Percentiles rank a stretch among this genome's conserved stretches.
phyloP scores from a whole-genome alignment of 768 basidiomycete species.

The Lactarius sp. region DNA sequence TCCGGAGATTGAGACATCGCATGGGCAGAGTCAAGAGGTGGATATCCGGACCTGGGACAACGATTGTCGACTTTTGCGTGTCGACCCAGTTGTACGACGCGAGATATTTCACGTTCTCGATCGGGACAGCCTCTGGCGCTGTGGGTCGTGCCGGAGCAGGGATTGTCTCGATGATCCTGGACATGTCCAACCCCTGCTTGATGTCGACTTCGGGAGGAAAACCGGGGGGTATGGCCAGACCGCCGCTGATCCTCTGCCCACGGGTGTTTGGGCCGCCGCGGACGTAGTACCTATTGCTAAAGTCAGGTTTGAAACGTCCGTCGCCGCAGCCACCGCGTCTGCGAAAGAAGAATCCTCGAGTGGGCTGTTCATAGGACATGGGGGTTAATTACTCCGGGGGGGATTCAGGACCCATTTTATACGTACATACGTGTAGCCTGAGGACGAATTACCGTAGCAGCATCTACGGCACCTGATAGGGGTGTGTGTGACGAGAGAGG shows the following conservation, averaged over 20 bases:
- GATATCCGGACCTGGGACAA: too few relatives aligned
- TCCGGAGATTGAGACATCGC: too few relatives aligned
- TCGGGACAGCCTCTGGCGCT: neutral
- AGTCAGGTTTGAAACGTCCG: neutral
- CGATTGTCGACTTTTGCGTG: neutral
- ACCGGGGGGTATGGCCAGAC: neutral
- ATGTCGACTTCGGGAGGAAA: constrained; percentile 3
- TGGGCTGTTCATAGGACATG: too few relatives aligned
- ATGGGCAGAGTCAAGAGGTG: too few relatives aligned
- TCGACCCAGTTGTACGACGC: constrained; percentile 33
- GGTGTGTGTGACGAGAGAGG: too few relatives aligned
- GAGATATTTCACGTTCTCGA: constrained; percentile 28
- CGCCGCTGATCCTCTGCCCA: neutral
- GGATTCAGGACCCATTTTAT: too few relatives aligned
- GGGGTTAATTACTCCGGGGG: too few relatives aligned
- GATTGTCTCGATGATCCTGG: neutral
- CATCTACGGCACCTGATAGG: too few relatives aligned
- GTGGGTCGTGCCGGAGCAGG: neutral
- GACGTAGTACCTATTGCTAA: constrained; percentile 5
- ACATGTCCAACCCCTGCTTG: constrained; percentile 12
- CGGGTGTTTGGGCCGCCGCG: neutral
- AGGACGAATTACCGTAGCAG: too few relatives aligned
- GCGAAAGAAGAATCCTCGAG: too few relatives aligned
- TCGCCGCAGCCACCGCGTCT: neutral
- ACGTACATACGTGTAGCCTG: too few relatives aligned